Evolutionary conservation across 148 eudicot species (phyloP), one percentile per base, ranked within the genome.

Genomic region (Polygonum maritimum): DNA sequence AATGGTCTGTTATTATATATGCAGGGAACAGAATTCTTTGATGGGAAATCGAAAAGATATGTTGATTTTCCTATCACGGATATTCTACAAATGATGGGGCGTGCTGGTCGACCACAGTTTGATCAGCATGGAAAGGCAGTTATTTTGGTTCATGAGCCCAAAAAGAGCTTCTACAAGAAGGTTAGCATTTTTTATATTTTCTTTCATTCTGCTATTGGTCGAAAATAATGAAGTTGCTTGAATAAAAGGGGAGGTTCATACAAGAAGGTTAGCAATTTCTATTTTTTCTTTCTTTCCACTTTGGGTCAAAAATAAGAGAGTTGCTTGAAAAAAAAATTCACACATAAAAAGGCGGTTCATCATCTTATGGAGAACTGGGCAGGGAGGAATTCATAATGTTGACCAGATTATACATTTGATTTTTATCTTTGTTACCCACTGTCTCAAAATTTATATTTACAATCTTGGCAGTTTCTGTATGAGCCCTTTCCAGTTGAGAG

Each of bases 401-500:
- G 45, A 67, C 45, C 18, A 10, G 16, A 67, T 67, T 21, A 14
- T 67, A 33, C 35, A 35, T 67, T 26, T 14, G 1, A 67, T 35
- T 35, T 35, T 60, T 67, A 38, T 36, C 19, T 16, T 31, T 12
- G 44, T 67, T 62, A 45, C 45, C 18, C n/a, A 67, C 71, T 67
- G 19, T 35, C 41, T 38, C 21, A 31, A 35, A 5, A 14, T 36
- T 0, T 36, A 67, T 4, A 19, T 36, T 16, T 67, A 19, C 36
- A 3, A 44, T 48, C 31, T 82, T 13, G 44, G 84, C 89, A 94
- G 98, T 94, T 94, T 76, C 89, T 94, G 48, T 94, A 94, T 81
- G 98, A 94, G 79, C 98, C 98, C 70, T 94, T 94, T 80, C 98
- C 98, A 14, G 98, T 94, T 80, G 98, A 94, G 84, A 94, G 98